These are phyloP conservation scores for Phytophthora crassamura DNA, from an alignment of 352 stramenopile genomes.

Conservation along the genomic window DNA sequence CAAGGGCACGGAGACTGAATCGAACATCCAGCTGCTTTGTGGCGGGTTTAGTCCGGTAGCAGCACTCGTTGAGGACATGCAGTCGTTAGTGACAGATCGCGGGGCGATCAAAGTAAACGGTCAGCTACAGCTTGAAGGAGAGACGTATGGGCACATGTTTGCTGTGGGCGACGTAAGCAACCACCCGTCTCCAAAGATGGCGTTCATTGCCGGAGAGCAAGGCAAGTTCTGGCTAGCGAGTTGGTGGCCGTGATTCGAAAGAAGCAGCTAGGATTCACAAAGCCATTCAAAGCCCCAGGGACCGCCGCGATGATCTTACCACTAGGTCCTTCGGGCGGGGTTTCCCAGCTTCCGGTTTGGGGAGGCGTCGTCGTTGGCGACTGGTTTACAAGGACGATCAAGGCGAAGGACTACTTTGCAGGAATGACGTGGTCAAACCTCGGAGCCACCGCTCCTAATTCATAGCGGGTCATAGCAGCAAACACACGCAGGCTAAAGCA, in stretches of 20 bases:
- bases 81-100: constrained; percentile 17
- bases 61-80: constrained; percentile 24
- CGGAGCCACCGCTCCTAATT: constrained; percentile 12
- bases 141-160: constrained; percentile 39
- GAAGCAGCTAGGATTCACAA: constrained; percentile 26
- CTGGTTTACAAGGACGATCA: constrained; percentile 36
- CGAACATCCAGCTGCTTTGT: constrained; percentile 45
- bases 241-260: constrained; percentile 29
- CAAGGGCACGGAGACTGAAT: constrained; percentile 42
- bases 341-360: constrained; percentile 41
- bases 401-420: constrained; percentile 45
- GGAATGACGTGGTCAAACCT: constrained; percentile 23
- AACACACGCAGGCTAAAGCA: too few relatives aligned
- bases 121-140: constrained; percentile 38
- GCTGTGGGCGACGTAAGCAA: constrained; percentile 48
- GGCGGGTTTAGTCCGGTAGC: constrained; percentile 31
- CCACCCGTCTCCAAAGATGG: constrained; percentile 44
- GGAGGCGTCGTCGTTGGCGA: constrained; percentile 42
- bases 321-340: constrained; percentile 40
- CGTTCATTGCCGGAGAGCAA: constrained; percentile 41
- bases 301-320: constrained; percentile 42
- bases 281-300: constrained; percentile 28
- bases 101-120: constrained; percentile 39
- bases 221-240: constrained; percentile 31
- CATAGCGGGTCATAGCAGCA: background rate